Percentiles rank a stretch among this genome's conserved stretches.
phyloP scores from a whole-genome alignment of 257 asterid genomes.

The Salvia hispanica region DNA sequence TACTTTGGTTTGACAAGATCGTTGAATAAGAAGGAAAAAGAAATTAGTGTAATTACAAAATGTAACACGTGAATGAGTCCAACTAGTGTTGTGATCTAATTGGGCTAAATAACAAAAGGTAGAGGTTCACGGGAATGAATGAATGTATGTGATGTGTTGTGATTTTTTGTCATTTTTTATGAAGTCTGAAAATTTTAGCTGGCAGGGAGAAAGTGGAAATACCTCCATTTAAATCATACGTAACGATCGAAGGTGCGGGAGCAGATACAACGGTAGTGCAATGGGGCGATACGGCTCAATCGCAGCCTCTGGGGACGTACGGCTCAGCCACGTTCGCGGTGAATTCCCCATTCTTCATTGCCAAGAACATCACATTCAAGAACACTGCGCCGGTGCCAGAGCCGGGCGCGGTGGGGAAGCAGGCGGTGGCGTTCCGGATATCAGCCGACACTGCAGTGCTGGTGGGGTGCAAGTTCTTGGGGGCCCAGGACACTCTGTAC shows the following conservation, averaged over 20 bases:
- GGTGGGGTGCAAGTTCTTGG: slow-evolving; percentile 76
- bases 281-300: slow-evolving; percentile 88
- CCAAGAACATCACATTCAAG: slow-evolving; percentile 83
- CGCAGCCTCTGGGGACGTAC: slow-evolving; percentile 77
- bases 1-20: no score
- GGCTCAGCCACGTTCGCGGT: slow-evolving; percentile 94
- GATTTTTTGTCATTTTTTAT: neutral
- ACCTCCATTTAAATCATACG: slow-evolving; percentile 60
- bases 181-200: neutral
- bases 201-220: slow-evolving; percentile 79
- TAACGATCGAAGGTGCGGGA: slow-evolving; percentile 79
- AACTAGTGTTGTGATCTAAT: no score
- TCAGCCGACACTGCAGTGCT: slow-evolving; percentile 86
- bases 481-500: slow-evolving; percentile 90
- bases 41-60: no score
- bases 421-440: slow-evolving; percentile 91
- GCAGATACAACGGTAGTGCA: slow-evolving; percentile 71
- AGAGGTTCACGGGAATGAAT: neutral
- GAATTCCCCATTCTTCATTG: slow-evolving; percentile 76
- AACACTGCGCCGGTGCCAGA: slow-evolving; percentile 81
- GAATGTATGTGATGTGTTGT: neutral
- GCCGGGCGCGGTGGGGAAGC: slow-evolving; percentile 85
- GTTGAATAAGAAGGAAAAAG: no score
- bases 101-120: neutral
- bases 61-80: no score